Conservation (phyloP, 257 asterid genomes). For the Ocimum tenuiflorum region DNA sequence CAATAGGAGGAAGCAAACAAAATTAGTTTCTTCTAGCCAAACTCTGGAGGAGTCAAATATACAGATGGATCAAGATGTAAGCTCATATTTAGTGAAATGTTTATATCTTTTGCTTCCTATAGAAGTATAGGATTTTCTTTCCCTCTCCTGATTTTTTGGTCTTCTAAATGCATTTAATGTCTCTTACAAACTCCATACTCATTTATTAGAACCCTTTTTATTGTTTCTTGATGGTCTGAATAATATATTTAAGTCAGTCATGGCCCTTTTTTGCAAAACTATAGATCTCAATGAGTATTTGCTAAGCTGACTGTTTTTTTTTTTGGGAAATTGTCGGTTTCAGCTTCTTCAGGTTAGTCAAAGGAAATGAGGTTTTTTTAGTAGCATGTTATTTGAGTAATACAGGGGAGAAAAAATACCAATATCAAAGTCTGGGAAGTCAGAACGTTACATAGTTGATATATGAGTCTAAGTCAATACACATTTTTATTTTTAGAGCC, state of each 20-base stretch:
- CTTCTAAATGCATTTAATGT: not conserved
- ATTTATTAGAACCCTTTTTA: not conserved
- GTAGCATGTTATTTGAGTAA: not conserved
- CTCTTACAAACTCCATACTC: not conserved
- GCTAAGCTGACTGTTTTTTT: not conserved
- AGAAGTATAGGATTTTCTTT: not conserved
- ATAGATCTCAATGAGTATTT: not conserved
- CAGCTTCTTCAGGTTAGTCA: not conserved
- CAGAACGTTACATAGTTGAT: not conserved
- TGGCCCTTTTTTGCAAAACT: not conserved
- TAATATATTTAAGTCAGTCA: not conserved
- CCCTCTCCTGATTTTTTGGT: not conserved
- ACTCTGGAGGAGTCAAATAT: slow-evolving; percentile 69
- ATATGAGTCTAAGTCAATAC: too few relatives aligned
- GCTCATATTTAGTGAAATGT: slow-evolving; percentile 22
- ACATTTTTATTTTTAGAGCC: too few relatives aligned
- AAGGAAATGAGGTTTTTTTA: not conserved
- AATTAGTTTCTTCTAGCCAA: slow-evolving; percentile 43
- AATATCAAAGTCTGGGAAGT: not conserved
- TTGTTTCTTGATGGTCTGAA: not conserved
- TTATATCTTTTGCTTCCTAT: not conserved
- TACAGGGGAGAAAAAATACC: not conserved
- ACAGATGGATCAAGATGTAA: slow-evolving; percentile 91
- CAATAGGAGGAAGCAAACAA: slow-evolving; percentile 48
- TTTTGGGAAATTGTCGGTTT: not conserved